Evolutionary conservation across 139 green algal genomes (phyloP), one percentile per base, ranked within the genome.

Genomic region (Picochlorum sp.): DNA sequence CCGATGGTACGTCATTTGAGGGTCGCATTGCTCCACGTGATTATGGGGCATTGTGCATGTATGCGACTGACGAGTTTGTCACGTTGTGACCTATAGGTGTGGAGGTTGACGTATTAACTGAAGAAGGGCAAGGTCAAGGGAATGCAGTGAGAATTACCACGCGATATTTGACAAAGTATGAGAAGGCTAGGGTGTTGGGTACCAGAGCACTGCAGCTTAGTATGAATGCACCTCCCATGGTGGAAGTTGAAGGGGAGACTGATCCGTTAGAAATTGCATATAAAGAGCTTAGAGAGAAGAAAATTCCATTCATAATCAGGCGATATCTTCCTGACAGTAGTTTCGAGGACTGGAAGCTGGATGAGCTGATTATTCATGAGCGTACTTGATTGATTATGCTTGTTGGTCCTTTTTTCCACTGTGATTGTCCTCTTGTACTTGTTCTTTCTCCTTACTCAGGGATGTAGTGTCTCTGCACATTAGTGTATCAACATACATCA

Each of bases 151-250:
- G 85, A 49, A 90, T 97, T 45, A 98, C 93, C 1, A 96, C 93
- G 0, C 77, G 84, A 4, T 98, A 92, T 77, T 91, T 98, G 76
- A 98, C 93, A 21, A 98, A 98, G 56, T 98, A 98, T 62, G 93
- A 98, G 62, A 79, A 88, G 10, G 93, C 93, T 11, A 64, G 92
- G 6, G 83, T 98, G 31, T 72, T 98, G 28, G 93, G 93, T 23
- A 97, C 92, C 4, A 72, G 93, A 1, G 93, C 93, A 20, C 70
- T 98, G 54, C 93, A 98, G 60, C 68, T 79, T 24, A 56, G 78
- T 67, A 97, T 98, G 92, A 98, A 98, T 69, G 92, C 92, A 7
- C 92, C 92, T 3, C 81, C 97, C 2, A 94, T 98, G 88, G 89
- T 98, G 52, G 84, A 92, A 31, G 72, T 94, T 45, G 83, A 88